phyloP scores from a whole-genome alignment of 1,139 yeast species.

The Yamadazyma atlantica region DNA sequence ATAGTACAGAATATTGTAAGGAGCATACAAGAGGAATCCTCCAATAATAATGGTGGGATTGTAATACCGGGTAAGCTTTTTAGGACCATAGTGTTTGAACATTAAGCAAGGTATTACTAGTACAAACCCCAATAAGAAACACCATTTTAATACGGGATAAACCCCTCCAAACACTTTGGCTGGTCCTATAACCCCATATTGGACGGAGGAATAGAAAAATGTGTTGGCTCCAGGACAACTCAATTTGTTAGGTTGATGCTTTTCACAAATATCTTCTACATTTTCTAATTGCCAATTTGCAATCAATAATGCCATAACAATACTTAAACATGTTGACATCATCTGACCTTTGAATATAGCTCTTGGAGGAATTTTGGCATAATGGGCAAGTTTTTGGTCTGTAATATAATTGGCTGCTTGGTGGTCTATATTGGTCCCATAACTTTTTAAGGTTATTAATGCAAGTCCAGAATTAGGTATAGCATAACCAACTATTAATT shows the following conservation, averaged over 20 bases:
- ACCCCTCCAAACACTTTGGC: conserved; percentile 49
- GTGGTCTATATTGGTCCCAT: conserved; percentile 57
- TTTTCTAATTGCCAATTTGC: conserved; percentile 50
- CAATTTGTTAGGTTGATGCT: conserved; percentile 38
- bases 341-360: conserved; percentile 63
- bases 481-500: conserved; percentile 61
- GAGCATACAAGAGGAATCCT: conserved; percentile 47
- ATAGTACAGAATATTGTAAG: conserved; percentile 55
- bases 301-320: conserved; percentile 50
- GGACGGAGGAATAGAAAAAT: conserved; percentile 51
- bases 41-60: conserved; percentile 43
- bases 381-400: conserved; percentile 62
- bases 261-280: conserved; percentile 43
- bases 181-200: conserved; percentile 67
- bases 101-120: conserved; percentile 42
- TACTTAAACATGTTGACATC: conserved; percentile 37
- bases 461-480: conserved; percentile 65
- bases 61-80: conserved; percentile 28
- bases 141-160: conserved; percentile 48
- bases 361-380: conserved; percentile 58
- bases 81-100: conserved; percentile 37
- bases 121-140: conserved; percentile 54
- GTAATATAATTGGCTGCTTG: conserved; percentile 60
- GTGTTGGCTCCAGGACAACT: conserved; percentile 52
- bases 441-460: conserved; percentile 56